Evolutionary conservation across 2,329 filamentous ascomycete species (phyloP).

Genomic region (Penicillium sp.): DNA sequence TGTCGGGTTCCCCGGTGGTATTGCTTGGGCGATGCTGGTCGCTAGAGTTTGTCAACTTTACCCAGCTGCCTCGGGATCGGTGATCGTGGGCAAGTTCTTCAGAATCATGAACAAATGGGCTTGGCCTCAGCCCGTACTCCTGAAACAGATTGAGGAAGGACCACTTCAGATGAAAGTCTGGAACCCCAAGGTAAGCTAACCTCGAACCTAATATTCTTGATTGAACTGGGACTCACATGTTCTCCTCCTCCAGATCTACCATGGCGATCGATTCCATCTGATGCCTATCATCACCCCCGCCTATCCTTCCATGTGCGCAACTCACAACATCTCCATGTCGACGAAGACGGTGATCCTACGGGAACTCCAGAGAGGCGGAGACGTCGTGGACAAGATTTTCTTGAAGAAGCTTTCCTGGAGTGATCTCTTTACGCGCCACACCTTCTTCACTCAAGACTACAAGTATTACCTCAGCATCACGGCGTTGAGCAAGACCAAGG

Average conservation of each 20-base stretch:
- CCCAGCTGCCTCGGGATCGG: constrained; percentile 84
- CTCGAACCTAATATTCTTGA: background rate
- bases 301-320: constrained; percentile 97
- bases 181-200: constrained; percentile 75
- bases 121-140: constrained; percentile 89
- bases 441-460: constrained; percentile 89
- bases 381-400: constrained; percentile 79
- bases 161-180: constrained; percentile 82
- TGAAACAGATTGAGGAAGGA: constrained; percentile 84
- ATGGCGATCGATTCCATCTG: constrained; percentile 77
- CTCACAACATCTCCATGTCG: constrained; percentile 87
- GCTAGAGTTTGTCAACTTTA: constrained; percentile 95
- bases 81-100: constrained; percentile 93
- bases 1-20: constrained; percentile 93
- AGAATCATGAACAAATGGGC: constrained; percentile 86
- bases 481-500: constrained; percentile 77
- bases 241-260: constrained; percentile 63
- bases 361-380: constrained; percentile 75
- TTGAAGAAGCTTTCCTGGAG: constrained; percentile 77
- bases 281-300: constrained; percentile 99
- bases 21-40: constrained; percentile 98
- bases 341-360: constrained; percentile 81
- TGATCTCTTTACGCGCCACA: constrained; percentile 84
- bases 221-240: background rate
- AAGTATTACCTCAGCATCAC: constrained; percentile 95